Base-by-base conservation (phyloP, 129 eudicot species). In the Logfia minima region DNA sequence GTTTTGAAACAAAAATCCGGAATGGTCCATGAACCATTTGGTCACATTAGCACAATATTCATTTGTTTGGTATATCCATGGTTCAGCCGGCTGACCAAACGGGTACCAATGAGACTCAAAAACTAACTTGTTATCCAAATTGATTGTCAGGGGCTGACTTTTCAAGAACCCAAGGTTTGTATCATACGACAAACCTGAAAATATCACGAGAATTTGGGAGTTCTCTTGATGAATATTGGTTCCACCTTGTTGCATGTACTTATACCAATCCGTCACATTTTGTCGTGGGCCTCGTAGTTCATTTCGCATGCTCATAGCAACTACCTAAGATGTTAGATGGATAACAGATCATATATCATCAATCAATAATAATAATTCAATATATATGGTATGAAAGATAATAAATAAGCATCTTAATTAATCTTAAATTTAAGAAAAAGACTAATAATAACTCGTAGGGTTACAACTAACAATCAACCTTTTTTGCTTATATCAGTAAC, bases 51-150 rank as follows among this genome's bases (percentile, higher is more conserved):
- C 81, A 71, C 97, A 89, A 59, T 65, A 74, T 2, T 84, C 81
- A 61, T 91, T 89, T 11, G 90, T 82, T 73, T 89, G 86, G 7
- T 64, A 34, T 1, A 72, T 13, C 97, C 92, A 89, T 62, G 79
- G 61, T 1, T 79, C 88, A 2, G 62, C 21, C 8, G 88, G 72
- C 45, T 75, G 73, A 4, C 86, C 88, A 11, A 88, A 91, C 4
- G 89, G 68, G 74, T 91, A 91, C 92, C 97, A 88, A 55, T 91
- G 97, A 2, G 88, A 87, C 85, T 91, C 97, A 5, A 45, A 91
- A 2, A 88, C 92, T n/a, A 85, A 51, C 80, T 91, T 91, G 72
- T 81, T 79, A 60, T 77, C 68, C 41, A 85, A 52, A 58, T 69
- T 73, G 0, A 85, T 32, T 5, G 68, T 72, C 4, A 87, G 8